Evolutionary conservation across 148 eudicot species (phyloP).

Genomic region (Heliamphora exappendiculata): DNA sequence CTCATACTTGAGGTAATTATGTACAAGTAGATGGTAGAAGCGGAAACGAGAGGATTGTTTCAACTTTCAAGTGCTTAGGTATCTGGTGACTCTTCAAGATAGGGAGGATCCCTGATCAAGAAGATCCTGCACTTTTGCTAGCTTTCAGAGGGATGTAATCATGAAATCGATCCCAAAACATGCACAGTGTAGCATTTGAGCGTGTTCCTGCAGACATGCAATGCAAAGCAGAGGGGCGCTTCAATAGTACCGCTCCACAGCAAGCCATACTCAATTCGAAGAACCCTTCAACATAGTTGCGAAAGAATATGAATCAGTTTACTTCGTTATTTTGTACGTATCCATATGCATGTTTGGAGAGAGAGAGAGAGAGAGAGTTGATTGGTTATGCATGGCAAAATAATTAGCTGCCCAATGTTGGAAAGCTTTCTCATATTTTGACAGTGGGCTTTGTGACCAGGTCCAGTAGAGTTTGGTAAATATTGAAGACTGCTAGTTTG

Average conservation of each 20-base stretch:
- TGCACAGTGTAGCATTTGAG: conserved; percentile 59
- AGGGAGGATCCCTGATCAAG: conserved; percentile 54
- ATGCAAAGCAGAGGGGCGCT: conserved; percentile 66
- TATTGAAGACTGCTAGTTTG: too few species aligned
- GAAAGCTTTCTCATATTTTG: conserved; percentile 25
- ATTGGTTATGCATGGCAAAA: not conserved
- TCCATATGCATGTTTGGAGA: too few species aligned
- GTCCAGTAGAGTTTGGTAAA: conserved; percentile 66
- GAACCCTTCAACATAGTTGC: conserved; percentile 38
- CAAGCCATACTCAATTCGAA: conserved; percentile 75
- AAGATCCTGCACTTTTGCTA: conserved; percentile 48
- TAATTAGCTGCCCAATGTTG: not conserved
- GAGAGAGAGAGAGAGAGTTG: too few species aligned
- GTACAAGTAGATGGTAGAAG: not conserved
- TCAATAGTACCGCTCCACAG: conserved; percentile 73
- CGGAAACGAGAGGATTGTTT: conserved; percentile 5
- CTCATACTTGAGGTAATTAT: not conserved
- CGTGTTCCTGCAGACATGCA: conserved; percentile 63
- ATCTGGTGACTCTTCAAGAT: conserved; percentile 18
- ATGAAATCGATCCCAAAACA: conserved; percentile 82
- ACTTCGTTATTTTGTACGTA: not conserved
- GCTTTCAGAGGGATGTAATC: conserved; percentile 74
- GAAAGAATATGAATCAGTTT: not conserved
- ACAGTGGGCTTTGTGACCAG: conserved; percentile 49
- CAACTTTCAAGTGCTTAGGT: not conserved